Conservation (phyloP, 352 stramenopile genomes). For the Aphanomyces invadans region DNA sequence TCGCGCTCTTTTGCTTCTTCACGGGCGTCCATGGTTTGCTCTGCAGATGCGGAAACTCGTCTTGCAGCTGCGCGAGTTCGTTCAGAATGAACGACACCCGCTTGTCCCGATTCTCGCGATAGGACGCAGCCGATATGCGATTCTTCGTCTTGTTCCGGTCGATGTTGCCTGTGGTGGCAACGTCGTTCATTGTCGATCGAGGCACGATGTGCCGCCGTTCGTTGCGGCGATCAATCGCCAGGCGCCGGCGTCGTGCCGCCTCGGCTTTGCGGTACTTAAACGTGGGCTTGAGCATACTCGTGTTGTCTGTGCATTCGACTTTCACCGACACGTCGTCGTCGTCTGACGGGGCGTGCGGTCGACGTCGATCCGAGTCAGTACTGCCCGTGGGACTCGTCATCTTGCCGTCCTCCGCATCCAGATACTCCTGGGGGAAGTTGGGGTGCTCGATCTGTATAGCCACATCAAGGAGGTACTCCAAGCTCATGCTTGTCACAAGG, state of each 20-base stretch:
- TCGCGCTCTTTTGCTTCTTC: constrained; percentile 22
- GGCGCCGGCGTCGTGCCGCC: constrained; percentile 12
- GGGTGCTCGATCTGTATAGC: constrained; percentile 22
- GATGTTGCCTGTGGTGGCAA: background rate
- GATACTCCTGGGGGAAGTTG: constrained; percentile 10
- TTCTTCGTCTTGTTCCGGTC: constrained; percentile 26
- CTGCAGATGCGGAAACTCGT: constrained; percentile 5
- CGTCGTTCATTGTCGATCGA: background rate
- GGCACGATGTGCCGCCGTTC: constrained; percentile 21
- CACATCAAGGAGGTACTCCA: constrained; percentile 24
- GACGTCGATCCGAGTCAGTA: background rate
- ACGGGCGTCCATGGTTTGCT: constrained; percentile 17
- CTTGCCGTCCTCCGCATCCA: background rate
- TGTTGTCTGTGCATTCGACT: constrained; percentile 7
- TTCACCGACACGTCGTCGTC: background rate
- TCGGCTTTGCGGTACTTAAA: constrained; percentile 18
- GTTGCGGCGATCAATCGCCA: constrained; percentile 21
- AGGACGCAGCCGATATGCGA: constrained; percentile 24
- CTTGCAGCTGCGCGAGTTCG: constrained; percentile 16
- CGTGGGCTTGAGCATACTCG: constrained; percentile 7
- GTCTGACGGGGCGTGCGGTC: background rate
- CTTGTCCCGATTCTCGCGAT: constrained; percentile 23
- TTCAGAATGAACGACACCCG: constrained; percentile 21
- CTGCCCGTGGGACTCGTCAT: background rate
- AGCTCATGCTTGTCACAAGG: constrained; percentile 11